Evolutionary conservation across 805 yeast species (phyloP), one percentile per base, ranked within the genome.

Genomic region (Candida namnaoensis): DNA sequence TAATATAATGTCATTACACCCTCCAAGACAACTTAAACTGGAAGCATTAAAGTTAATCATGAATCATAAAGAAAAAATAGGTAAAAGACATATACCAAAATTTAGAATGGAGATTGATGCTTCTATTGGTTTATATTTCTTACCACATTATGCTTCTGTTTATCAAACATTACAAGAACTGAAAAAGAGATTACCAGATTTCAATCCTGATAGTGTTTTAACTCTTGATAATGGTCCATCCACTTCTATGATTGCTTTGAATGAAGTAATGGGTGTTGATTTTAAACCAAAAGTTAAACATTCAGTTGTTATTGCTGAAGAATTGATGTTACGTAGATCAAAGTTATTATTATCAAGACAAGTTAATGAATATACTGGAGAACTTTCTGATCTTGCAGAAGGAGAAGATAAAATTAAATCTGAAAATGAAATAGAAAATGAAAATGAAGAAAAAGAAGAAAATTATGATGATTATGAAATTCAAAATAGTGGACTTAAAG

Each of bases 171-270:
- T 93, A 34, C 56, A 58, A 26, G 98, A 91, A 50, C 62, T 88
- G 32, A 68, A 75, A 48, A 67, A 69, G 36, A 66, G 90, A 35
- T 58, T 71, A 19, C 82, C 80, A 0, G 61, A 56, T 7, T 85
- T 88, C 64, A 59, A 59, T 23, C 97, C 97, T 0, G 54, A 71
- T 27, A 66, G 75, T 5, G 75, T 93, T 0, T 66, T 93, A 39
- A 95, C 87, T 53, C 75, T 87, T 12, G 91, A 96, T 0, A 80
- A 72, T 55, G 98, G 99, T 0, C 98, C 99, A 1, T 91, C 88
- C 2, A 82, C 95, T 0, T 97, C 97, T 2, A 78, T 93, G 68
- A 63, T 90, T 13, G 98, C 95, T 0, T 65, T 88, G 40, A 87
- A 90, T 54, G 96, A 88, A 52, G 52, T 90, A 1, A 76, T 87